These are phyloP conservation scores for Metschnikowia matae DNA, from an alignment of 805 yeast genomes.

Conservation along the genomic window DNA sequence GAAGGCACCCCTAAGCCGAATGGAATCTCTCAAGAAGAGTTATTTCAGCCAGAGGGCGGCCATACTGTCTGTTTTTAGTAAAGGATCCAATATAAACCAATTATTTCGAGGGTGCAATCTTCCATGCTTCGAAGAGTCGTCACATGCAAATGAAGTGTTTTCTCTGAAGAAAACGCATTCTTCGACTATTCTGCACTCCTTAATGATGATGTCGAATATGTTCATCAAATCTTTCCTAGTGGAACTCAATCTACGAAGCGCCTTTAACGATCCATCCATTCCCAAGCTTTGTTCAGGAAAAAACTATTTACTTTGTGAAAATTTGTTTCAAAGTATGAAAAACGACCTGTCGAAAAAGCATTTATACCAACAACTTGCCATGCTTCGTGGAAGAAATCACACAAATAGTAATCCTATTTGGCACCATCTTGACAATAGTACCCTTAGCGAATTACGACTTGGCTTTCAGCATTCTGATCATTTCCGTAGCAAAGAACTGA, in stretches of 20 bases:
- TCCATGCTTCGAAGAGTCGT: neutral
- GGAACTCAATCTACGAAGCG: conserved; percentile 25
- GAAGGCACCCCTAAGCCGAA: neutral
- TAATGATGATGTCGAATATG: conserved; percentile 21
- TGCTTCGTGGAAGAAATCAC: neutral
- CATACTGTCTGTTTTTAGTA: neutral
- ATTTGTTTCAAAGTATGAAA: conserved; percentile 19
- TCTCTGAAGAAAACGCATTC: conserved; percentile 4
- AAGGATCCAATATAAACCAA: neutral
- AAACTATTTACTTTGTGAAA: conserved; percentile 13
- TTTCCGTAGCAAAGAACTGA: conserved; percentile 23
- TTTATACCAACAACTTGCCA: neutral
- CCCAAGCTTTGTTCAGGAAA: neutral
- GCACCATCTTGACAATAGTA: neutral
- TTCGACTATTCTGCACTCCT: conserved; percentile 21
- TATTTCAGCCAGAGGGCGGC: neutral
- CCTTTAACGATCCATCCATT: conserved; percentile 12
- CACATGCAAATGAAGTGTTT: neutral
- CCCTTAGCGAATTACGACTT: conserved; percentile 9
- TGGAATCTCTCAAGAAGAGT: neutral
- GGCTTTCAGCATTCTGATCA: conserved; percentile 13
- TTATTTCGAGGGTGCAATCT: neutral
- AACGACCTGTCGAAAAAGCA: conserved; percentile 12
- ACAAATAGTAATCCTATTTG: neutral
- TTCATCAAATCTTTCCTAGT: conserved; percentile 25